Percentiles rank a stretch among this genome's conserved stretches.
Conservation (phyloP, 345 rosid genomes). For the Gossypium anomalum region DNA sequence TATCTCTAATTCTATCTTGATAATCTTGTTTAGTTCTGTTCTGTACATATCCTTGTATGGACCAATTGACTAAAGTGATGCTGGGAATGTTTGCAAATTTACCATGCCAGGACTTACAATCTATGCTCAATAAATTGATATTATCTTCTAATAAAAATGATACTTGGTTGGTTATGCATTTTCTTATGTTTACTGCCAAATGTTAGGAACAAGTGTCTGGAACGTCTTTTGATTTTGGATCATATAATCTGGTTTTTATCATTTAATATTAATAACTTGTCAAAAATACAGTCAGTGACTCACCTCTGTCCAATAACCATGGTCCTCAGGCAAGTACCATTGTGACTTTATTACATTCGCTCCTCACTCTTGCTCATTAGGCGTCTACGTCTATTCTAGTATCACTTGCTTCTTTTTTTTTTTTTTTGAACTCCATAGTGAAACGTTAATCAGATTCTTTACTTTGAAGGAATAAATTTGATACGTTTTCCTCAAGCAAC, state of each 20-base stretch:
- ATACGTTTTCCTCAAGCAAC: background rate
- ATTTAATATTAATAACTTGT: background rate
- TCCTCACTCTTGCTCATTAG: background rate
- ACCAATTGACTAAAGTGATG: background rate
- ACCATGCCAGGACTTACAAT: background rate
- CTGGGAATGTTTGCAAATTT: background rate
- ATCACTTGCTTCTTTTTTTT: background rate
- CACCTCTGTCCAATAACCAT: background rate
- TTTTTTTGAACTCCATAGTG: background rate
- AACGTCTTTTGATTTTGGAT: background rate
- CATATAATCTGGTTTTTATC: background rate
- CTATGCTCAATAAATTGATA: background rate
- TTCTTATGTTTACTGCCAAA: background rate
- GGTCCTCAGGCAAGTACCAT: background rate
- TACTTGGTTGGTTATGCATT: background rate
- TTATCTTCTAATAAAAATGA: background rate
- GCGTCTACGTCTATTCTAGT: background rate
- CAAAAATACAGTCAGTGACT: background rate
- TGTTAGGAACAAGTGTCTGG: background rate
- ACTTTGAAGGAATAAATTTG: background rate
- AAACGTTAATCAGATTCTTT: background rate
- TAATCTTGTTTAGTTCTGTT: background rate
- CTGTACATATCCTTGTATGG: background rate
- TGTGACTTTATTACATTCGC: too few species aligned
- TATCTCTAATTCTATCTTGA: background rate